Conservation (phyloP, 2,329 filamentous ascomycete genomes). For the Aspergillus chevalieri region DNA sequence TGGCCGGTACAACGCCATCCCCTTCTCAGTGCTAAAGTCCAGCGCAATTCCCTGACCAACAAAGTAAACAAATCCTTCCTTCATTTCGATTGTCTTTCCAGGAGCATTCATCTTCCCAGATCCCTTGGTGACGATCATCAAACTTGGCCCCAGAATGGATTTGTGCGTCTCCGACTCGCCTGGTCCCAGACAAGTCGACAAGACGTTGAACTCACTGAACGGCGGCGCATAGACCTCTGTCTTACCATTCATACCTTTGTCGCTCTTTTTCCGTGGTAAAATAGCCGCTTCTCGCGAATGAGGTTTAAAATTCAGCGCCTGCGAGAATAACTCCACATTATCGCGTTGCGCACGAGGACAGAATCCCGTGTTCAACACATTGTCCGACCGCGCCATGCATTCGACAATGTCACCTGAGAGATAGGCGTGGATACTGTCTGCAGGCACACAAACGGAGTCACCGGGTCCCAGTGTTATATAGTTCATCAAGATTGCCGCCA, state of each 20-base stretch:
- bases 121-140: conserved; percentile 59
- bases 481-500: conserved; percentile 70
- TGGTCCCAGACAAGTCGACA: conserved; percentile 51
- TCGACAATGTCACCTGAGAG: conserved; percentile 68
- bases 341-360: conserved; percentile 62
- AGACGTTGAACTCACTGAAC: conserved; percentile 66
- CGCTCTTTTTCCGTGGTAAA: conserved; percentile 46
- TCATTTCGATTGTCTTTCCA: conserved; percentile 49
- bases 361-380: conserved; percentile 69
- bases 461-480: conserved; percentile 61
- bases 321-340: conserved; percentile 57
- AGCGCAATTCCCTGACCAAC: conserved; percentile 54
- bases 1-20: conserved; percentile 45
- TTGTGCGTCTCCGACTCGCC: conserved; percentile 56
- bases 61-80: conserved; percentile 61
- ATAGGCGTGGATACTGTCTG: conserved; percentile 69
- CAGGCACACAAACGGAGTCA: conserved; percentile 64
- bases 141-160: conserved; percentile 54
- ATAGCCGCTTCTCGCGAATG: conserved; percentile 54
- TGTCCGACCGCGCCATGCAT: conserved; percentile 71
- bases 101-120: conserved; percentile 51
- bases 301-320: conserved; percentile 58
- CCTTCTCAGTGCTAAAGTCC: conserved; percentile 39
- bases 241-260: conserved; percentile 52
- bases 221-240: conserved; percentile 61